These are phyloP conservation scores for Suhomyces taliae DNA, from an alignment of 1,139 yeast species.

Conservation along the genomic window DNA sequence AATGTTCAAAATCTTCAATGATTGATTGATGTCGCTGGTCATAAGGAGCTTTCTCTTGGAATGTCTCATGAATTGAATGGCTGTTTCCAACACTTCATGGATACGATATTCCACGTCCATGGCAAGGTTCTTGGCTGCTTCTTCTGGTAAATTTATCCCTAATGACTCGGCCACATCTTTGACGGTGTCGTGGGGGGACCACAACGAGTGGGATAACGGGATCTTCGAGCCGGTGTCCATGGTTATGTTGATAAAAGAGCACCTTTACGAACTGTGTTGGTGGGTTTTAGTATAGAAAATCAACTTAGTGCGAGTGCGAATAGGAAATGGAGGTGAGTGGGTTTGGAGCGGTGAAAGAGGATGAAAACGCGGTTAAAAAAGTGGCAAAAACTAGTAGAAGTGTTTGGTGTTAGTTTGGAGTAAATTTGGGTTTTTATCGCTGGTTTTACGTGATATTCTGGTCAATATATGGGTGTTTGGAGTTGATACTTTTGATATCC, in stretches of 20 bases:
- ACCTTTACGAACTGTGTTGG: too few relatives aligned
- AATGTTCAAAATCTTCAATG: constrained; percentile 80
- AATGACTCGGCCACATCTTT: constrained; percentile 93
- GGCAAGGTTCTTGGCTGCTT: constrained; percentile 90
- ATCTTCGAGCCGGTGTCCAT: constrained; percentile 44
- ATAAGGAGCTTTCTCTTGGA: constrained; percentile 80
- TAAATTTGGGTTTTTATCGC: too few relatives aligned
- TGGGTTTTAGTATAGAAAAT: too few relatives aligned
- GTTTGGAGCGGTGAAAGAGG: too few relatives aligned
- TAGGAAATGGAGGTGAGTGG: too few relatives aligned
- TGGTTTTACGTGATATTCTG: too few relatives aligned
- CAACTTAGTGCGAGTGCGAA: too few relatives aligned
- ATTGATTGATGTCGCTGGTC: constrained; percentile 78
- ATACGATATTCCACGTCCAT: constrained; percentile 98
- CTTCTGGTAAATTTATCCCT: constrained; percentile 85
- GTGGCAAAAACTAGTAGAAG: too few relatives aligned
- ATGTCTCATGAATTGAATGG: constrained; percentile 94
- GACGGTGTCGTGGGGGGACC: constrained; percentile 98
- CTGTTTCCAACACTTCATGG: constrained; percentile 93
- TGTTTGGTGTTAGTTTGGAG: too few relatives aligned
- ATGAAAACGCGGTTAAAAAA: too few relatives aligned
- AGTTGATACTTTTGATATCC: too few relatives aligned
- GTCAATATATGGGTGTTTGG: too few relatives aligned
- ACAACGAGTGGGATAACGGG: constrained; percentile 81
- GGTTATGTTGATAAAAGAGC: constrained; percentile 1